Conservation (phyloP, 1,139 yeast species). For the Hemisphaericaspora xylofermentans region DNA sequence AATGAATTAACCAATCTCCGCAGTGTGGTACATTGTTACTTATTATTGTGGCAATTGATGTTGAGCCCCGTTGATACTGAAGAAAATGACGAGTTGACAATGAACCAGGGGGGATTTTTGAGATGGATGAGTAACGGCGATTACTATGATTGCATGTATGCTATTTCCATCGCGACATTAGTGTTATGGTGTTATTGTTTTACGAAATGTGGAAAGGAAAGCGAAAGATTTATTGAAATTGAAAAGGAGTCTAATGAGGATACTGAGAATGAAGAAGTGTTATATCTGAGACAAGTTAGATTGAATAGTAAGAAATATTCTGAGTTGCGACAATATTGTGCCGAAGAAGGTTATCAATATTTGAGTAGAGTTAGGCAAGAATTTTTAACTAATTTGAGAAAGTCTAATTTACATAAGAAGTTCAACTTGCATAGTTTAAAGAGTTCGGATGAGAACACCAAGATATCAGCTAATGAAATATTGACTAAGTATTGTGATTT, state of each 20-base stretch:
- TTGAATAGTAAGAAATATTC: constrained; percentile 18
- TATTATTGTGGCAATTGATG: constrained; percentile 62
- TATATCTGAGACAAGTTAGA: constrained; percentile 1
- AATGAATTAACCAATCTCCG: constrained; percentile 36
- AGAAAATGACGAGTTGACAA: constrained; percentile 13
- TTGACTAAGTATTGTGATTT: constrained; percentile 41
- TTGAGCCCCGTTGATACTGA: constrained; percentile 21
- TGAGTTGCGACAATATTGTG: constrained; percentile 17
- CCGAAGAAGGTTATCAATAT: constrained; percentile 43
- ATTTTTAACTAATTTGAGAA: constrained; percentile 21
- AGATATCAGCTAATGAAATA: constrained; percentile 33
- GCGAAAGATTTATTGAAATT: constrained; percentile 27
- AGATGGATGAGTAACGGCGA: constrained; percentile 37
- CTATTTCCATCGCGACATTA: constrained; percentile 45
- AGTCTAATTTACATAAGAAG: constrained; percentile 20
- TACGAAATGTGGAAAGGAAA: constrained; percentile 41
- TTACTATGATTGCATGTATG: constrained; percentile 39
- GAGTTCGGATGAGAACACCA: constrained; percentile 7
- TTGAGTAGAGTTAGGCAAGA: constrained; percentile 34
- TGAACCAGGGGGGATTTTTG: constrained; percentile 19
- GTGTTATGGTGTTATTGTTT: constrained; percentile 51
- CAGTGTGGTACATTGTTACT: constrained; percentile 61
- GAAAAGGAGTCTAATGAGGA: constrained; percentile 10
- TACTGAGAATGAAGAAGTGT: constrained; percentile 11
- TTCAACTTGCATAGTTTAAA: constrained; percentile 31